These are phyloP conservation scores for Malassezia dermatis DNA, from an alignment of 1,284 basidiomycete species.

Conservation along the genomic window DNA sequence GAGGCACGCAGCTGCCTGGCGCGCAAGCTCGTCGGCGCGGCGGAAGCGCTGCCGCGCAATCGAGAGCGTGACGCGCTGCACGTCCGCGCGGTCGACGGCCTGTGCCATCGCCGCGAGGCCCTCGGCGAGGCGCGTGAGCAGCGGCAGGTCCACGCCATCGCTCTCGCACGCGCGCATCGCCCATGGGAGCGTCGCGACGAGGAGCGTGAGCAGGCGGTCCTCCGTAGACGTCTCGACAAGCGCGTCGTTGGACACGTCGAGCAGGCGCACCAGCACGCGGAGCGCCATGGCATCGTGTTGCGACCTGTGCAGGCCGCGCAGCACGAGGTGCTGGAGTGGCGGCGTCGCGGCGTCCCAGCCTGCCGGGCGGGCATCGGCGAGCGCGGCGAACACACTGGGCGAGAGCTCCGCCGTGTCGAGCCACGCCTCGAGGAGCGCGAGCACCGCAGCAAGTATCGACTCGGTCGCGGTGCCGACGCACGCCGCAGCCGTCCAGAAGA, in stretches of 20 bases:
- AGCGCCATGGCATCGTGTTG: slow-evolving; percentile 62
- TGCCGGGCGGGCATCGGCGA: slow-evolving; percentile 57
- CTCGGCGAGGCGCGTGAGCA: slow-evolving; percentile 3
- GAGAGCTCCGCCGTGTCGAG: slow-evolving; percentile 41
- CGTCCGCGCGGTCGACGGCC: slow-evolving; percentile 63
- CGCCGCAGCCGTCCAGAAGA: slow-evolving; percentile 77
- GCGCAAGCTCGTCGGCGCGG: slow-evolving; percentile 82
- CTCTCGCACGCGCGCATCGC: slow-evolving; percentile 67
- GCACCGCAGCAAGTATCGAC: slow-evolving; percentile 63
- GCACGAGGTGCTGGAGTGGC: slow-evolving; percentile 63
- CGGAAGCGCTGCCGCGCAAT: slow-evolving; percentile 79
- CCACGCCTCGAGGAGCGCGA: slow-evolving; percentile 48
- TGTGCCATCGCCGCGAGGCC: slow-evolving; percentile 56
- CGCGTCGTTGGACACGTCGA: not conserved
- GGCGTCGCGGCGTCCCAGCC: slow-evolving; percentile 61
- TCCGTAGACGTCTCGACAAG: not conserved
- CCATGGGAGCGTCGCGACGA: slow-evolving; percentile 75
- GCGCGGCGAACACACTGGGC: slow-evolving; percentile 55
- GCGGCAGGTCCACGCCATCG: not conserved
- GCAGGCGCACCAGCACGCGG: slow-evolving; percentile 54
- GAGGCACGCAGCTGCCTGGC: slow-evolving; percentile 73
- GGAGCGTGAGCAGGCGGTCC: slow-evolving; percentile 51
- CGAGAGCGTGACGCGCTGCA: slow-evolving; percentile 74
- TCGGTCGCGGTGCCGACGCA: slow-evolving; percentile 75
- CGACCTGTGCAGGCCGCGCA: slow-evolving; percentile 72